Evolutionary conservation across 31 red algal species (phyloP).

Genomic region (Odonthalia washingtoniensis): DNA sequence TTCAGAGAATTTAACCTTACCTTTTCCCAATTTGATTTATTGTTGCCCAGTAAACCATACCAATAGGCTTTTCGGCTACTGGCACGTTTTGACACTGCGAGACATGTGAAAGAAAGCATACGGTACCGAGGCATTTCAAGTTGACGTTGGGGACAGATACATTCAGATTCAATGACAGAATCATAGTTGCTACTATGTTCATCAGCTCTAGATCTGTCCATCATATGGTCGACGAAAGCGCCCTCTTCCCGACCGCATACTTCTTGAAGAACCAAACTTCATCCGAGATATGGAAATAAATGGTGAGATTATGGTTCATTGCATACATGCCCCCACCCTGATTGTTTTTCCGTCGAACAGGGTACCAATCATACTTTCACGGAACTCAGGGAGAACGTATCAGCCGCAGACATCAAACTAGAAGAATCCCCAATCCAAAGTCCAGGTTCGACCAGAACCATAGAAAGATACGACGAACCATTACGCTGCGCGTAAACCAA

Average conservation of each 20-base stretch:
- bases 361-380: not conserved
- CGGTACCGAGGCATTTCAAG: not conserved
- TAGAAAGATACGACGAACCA: not conserved
- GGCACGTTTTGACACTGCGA: too few relatives aligned
- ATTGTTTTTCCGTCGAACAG: not conserved
- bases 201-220: not conserved
- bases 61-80: too few relatives aligned
- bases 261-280: not conserved
- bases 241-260: not conserved
- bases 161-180: not conserved
- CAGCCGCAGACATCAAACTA: not conserved
- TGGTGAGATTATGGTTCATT: not conserved
- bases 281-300: not conserved
- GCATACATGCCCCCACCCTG: not conserved
- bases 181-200: not conserved
- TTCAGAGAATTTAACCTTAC: too few relatives aligned
- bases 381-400: not conserved
- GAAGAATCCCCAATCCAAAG: too few relatives aligned
- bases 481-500: not conserved
- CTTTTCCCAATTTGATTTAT: too few relatives aligned
- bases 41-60: too few relatives aligned
- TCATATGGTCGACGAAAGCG: not conserved
- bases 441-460: not conserved
- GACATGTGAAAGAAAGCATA: not conserved
- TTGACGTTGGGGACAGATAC: not conserved